Base-by-base conservation (phyloP, 129 eudicot genomes). In the Rutidosis leptorrhynchoides region DNA sequence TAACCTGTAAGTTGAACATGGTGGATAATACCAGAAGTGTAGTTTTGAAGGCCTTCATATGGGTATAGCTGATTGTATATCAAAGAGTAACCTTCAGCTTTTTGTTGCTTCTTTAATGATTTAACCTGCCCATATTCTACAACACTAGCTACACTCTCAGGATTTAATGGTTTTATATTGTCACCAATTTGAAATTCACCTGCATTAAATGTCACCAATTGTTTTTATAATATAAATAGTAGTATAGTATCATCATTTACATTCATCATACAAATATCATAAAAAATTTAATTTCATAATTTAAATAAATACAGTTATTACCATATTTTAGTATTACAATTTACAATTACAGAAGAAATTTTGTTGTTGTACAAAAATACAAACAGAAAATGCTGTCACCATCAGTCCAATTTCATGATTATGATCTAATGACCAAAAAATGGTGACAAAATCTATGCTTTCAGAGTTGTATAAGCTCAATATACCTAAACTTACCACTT, bases 11-110 rank as follows among this genome's bases (percentile, higher is more conserved):
- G 89, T 45, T 77, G 87, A 32, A 93, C 99, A 74, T 93, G 99
- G 70, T 93, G 99, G 58, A 93, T 88, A 54, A 93, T 89, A 26
- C 99, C 99, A 52, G 99, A 93, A 57, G 99, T 89, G 80, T 93
- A 93, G 60, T 93, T 93, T 79, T 82, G 81, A 37, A 93, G 91
- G 62, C 99, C 99, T 76, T 88, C 61, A 65, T 78, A 93, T 23
- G 96, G 99, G 69, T 93, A 89, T 8, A 88, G 87, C 63, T 93
- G 99, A 66, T 49, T 86, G 76, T 93, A 93, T 51, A 93, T 76
- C 6, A 81, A 79, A 42, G 99, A 86, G 64, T 86, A 30, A 3
- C 99, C 99, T 42, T 65, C 69, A n/a, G 95, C 87, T 57, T 63
- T 65, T 71, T 71, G 83, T 57, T 62, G 84, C 14, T n/a, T 53